phyloP scores from a whole-genome alignment of 345 rosid genomes.

The Stellera chamaejasme region DNA sequence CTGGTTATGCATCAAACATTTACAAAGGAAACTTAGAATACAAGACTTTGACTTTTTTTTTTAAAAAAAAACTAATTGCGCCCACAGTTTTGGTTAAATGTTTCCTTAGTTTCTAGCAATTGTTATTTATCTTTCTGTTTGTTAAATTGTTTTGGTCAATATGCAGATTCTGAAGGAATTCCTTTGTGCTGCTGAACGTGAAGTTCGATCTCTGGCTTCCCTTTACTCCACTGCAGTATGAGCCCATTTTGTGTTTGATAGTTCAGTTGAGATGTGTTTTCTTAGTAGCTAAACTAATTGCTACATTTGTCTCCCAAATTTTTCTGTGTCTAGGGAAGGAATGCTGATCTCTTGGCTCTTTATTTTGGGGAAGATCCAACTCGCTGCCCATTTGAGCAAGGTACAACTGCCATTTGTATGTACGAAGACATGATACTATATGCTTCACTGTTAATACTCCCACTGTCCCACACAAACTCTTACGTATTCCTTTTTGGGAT shows the following conservation, averaged over 20 bases:
- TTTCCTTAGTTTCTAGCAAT: background rate
- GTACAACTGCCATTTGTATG: constrained; percentile 14
- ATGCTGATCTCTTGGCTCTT: constrained; percentile 62
- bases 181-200: constrained; percentile 59
- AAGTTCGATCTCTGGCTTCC: constrained; percentile 52
- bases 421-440: too few species aligned
- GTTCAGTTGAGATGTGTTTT: background rate
- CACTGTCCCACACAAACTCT: background rate
- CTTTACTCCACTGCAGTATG: constrained; percentile 60
- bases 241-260: background rate
- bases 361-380: constrained; percentile 87
- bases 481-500: background rate
- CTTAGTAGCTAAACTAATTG: constrained; percentile 1
- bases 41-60: too few species aligned
- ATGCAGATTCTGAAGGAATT: constrained; percentile 52
- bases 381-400: constrained; percentile 79
- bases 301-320: constrained; percentile 7
- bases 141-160: constrained; percentile 16
- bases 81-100: too few species aligned
- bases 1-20: too few species aligned
- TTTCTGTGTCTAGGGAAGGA: constrained; percentile 44
- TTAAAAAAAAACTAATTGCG: too few species aligned
- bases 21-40: too few species aligned
- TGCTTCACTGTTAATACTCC: background rate
- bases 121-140: background rate